Evolutionary conservation across 305 asterid genomes (phyloP), one percentile per base, ranked within the genome.

Genomic region (Fraxinus sp.): DNA sequence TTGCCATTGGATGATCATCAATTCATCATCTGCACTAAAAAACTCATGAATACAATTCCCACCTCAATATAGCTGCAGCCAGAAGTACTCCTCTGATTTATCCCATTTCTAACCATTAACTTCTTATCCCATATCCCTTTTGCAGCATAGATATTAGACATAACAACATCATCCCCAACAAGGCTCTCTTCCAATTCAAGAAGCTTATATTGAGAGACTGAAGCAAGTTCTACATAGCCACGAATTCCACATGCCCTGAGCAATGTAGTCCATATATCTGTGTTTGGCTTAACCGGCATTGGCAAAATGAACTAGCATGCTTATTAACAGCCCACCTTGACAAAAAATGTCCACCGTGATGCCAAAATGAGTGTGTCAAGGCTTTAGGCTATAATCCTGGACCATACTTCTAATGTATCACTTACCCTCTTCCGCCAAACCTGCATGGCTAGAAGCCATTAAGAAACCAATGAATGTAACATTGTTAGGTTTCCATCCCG

Each of bases 71-170:
- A 80, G 35, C 84, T 84, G 52, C 81, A 75, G 30, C 86, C 86
- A 33, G 86, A 83, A 75, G 70, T 26, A 55, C 78, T 46, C 80
- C 83, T 79, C 36, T 80, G 83, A 24, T 74, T 79, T 72, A 78
- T 83, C 37, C 49, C 83, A 78, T 85, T 59, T 81, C 80, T 83
- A 35, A 80, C 24, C 30, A 39, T 78, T 71, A 71, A 20, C 73
- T 82, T 87, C 82, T 84, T 81, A 57, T 85, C 86, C 88, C 90
- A 85, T 85, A 80, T 83, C 57, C 82, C 86, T 62, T 80, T 85
- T 0, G 85, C 83, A 39, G 85, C 80, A 80, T 41, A 83, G 22
- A 80, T 72, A 79, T 80, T 85, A 44, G 88, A 80, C 82, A 87
- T 78, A 0, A 74, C 80, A 78, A 80, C 85, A 83, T 70, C 85